Percentiles rank a stretch among this genome's conserved stretches.
Evolutionary conservation across 257 asterid genomes (phyloP).

Genomic region (Nicotiana paniculata): DNA sequence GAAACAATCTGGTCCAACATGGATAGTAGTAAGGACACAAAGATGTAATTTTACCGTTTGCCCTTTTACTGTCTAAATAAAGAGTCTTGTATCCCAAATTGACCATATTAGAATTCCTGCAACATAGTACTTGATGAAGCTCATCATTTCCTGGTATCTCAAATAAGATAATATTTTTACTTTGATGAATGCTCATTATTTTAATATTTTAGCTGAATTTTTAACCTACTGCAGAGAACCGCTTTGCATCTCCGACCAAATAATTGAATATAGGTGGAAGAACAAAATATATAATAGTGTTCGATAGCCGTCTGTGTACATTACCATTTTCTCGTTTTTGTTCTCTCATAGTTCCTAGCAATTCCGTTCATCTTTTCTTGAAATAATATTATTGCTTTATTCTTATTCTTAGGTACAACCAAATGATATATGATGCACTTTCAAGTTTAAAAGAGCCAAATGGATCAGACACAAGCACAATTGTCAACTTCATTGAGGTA

Average conservation of each 20-base stretch:
- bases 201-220: background rate
- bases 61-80: background rate
- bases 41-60: background rate
- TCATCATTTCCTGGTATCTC: slow-evolving; percentile 3
- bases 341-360: background rate
- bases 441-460: slow-evolving; percentile 53
- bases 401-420: slow-evolving; percentile 48
- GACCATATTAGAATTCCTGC: background rate
- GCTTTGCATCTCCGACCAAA: background rate
- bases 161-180: no score
- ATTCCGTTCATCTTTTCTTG: background rate
- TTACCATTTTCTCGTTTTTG: background rate
- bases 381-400: slow-evolving; percentile 12
- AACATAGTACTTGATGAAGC: background rate
- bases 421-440: slow-evolving; percentile 70
- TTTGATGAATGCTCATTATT: background rate
- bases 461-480: slow-evolving; percentile 62
- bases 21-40: background rate
- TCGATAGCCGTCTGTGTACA: background rate
- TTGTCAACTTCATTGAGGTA: slow-evolving; percentile 74
- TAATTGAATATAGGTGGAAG: background rate
- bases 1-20: background rate
- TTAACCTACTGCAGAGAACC: background rate
- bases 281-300: background rate
- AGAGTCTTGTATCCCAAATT: background rate